phyloP scores from a whole-genome alignment of 306 rosid species.

The Quercus variabilis region DNA sequence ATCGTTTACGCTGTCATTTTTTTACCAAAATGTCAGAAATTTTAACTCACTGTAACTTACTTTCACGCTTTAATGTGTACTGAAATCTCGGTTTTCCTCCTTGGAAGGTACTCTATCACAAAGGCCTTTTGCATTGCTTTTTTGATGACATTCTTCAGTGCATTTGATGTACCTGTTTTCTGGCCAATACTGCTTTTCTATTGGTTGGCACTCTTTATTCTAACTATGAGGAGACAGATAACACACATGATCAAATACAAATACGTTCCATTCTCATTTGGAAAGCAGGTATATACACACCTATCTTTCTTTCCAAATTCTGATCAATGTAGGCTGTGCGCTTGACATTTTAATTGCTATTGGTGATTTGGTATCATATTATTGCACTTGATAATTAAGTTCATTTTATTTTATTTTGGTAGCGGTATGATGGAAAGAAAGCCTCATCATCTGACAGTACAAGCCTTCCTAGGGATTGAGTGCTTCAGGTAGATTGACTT shows the following conservation, averaged over 20 bases:
- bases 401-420: constrained; percentile 15
- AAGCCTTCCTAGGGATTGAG: constrained; percentile 48
- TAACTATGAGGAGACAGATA: constrained; percentile 94
- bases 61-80: neutral
- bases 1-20: neutral
- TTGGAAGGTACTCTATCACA: constrained; percentile 79
- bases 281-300: constrained; percentile 72
- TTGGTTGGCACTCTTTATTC: constrained; percentile 75
- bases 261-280: constrained; percentile 94
- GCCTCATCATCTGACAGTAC: constrained; percentile 42
- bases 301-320: neutral
- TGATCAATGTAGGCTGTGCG: neutral
- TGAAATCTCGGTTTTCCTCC: constrained; percentile 24
- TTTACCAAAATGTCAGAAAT: neutral
- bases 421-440: constrained; percentile 80
- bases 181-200: constrained; percentile 98
- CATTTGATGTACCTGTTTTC: constrained; percentile 80
- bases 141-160: constrained; percentile 70
- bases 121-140: constrained; percentile 92
- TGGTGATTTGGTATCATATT: neutral
- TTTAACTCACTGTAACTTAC: neutral
- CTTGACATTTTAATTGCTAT: neutral
- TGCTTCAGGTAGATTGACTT: constrained; percentile 33
- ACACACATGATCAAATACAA: constrained; percentile 89
- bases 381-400: constrained; percentile 11